Evolutionary conservation across 805 yeast genomes (phyloP).

Genomic region (Myxozyma mucilagina): DNA sequence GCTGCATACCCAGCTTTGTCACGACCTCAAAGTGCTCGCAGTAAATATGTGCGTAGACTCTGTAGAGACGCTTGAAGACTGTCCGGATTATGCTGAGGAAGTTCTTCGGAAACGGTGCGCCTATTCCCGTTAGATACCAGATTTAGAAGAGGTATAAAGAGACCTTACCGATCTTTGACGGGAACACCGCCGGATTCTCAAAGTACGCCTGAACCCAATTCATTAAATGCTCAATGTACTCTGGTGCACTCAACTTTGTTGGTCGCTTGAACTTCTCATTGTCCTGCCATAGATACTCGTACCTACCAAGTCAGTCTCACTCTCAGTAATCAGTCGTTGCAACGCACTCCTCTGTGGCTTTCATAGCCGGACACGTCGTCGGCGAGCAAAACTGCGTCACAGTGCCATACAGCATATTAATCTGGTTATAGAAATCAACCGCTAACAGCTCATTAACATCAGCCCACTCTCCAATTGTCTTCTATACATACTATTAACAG

Average conservation of each 20-base stretch:
- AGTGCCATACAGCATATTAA: conserved; percentile 93
- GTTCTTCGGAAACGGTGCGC: conserved; percentile 83
- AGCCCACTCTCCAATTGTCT: no score
- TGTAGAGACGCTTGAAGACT: conserved; percentile 83
- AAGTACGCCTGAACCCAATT: conserved; percentile 91
- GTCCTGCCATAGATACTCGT: conserved; percentile 94
- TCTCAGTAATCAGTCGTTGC: not conserved
- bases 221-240: conserved; percentile 90
- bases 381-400: conserved; percentile 97
- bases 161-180: conserved; percentile 67
- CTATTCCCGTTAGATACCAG: not conserved
- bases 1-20: conserved; percentile 85
- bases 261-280: conserved; percentile 64
- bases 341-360: conserved; percentile 87
- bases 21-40: conserved; percentile 98
- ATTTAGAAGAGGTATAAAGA: not conserved
- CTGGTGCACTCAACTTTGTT: conserved; percentile 88
- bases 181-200: conserved; percentile 88
- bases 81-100: conserved; percentile 78
- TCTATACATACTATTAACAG: conserved; percentile 59
- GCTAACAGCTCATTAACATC: conserved; percentile 42
- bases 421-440: conserved; percentile 95
- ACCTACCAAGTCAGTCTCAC: conserved; percentile 4
- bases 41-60: conserved; percentile 95
- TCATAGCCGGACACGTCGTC: conserved; percentile 92